Percentiles rank a stretch among this genome's conserved stretches.
phyloP scores from a whole-genome alignment of 345 rosid species.

The Balakata baccata region DNA sequence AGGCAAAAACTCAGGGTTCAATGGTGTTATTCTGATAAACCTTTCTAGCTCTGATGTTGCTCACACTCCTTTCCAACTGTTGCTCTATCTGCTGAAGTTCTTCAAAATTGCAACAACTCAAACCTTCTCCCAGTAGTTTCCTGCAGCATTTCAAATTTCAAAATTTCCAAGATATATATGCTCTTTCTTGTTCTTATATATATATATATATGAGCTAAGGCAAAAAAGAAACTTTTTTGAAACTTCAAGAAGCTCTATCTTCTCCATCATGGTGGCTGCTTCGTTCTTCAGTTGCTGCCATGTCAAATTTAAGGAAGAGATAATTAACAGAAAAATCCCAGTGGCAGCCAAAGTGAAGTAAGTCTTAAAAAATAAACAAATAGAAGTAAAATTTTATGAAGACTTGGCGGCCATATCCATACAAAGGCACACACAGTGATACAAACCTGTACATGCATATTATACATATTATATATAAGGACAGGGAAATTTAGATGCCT shows the following conservation, averaged over 20 bases:
- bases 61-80: constrained; percentile 39
- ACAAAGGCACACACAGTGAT: no score
- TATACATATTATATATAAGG: no score
- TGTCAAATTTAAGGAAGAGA: constrained; percentile 16
- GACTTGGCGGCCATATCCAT: no score
- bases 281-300: constrained; percentile 74
- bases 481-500: no score
- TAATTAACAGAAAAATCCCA: background rate
- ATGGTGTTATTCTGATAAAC: constrained; percentile 5
- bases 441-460: no score
- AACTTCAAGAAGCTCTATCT: constrained; percentile 71
- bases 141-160: constrained; percentile 16
- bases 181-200: background rate
- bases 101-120: constrained; percentile 35
- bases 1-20: background rate
- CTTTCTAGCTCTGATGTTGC: constrained; percentile 38
- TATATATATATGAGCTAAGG: no score
- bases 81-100: constrained; percentile 42
- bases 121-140: constrained; percentile 40
- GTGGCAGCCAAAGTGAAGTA: background rate
- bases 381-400: no score
- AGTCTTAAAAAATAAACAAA: background rate
- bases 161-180: background rate
- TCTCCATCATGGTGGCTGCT: constrained; percentile 66
- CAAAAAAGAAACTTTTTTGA: constrained; percentile 49